Percentiles rank a stretch among this genome's conserved stretches.
These are phyloP conservation scores for Leccinum boreale DNA, from an alignment of 768 basidiomycete genomes.

Conservation along the genomic window DNA sequence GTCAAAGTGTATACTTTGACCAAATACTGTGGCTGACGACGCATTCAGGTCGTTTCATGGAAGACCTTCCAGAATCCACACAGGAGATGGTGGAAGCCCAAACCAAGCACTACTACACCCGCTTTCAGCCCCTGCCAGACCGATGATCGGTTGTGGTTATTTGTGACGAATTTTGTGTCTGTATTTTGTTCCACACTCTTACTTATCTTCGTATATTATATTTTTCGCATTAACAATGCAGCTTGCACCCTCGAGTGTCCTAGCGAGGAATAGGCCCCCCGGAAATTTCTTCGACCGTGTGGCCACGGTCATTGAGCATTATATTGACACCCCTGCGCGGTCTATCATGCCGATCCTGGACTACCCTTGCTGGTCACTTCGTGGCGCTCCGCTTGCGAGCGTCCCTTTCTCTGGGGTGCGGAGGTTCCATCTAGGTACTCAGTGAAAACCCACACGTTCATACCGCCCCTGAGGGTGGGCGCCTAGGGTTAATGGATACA, in stretches of 20 bases:
- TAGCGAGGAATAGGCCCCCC: background rate
- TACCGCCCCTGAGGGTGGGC: background rate
- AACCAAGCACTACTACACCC: slow-evolving; percentile 82
- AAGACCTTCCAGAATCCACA: slow-evolving; percentile 89
- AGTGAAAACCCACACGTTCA: background rate
- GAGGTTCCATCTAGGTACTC: background rate
- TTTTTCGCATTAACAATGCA: background rate
- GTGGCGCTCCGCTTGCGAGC: background rate
- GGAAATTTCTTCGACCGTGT: background rate
- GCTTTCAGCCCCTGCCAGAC: slow-evolving; percentile 64
- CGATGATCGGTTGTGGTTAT: slow-evolving; percentile 17
- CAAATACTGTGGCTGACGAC: slow-evolving; percentile 1
- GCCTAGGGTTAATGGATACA: background rate
- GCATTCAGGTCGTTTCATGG: slow-evolving; percentile 65
- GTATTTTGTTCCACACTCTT: background rate
- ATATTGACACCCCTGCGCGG: background rate
- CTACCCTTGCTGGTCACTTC: background rate
- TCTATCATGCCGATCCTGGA: background rate
- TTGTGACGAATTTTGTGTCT: background rate
- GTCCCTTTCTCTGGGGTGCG: background rate
- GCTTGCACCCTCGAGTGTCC: background rate
- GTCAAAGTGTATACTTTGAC: background rate
- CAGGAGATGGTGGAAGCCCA: slow-evolving; percentile 86
- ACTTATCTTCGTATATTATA: slow-evolving; percentile 5
- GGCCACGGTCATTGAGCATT: background rate